Base-by-base conservation (phyloP, 495 filamentous ascomycete genomes). In the Aspergillus panamensis region DNA sequence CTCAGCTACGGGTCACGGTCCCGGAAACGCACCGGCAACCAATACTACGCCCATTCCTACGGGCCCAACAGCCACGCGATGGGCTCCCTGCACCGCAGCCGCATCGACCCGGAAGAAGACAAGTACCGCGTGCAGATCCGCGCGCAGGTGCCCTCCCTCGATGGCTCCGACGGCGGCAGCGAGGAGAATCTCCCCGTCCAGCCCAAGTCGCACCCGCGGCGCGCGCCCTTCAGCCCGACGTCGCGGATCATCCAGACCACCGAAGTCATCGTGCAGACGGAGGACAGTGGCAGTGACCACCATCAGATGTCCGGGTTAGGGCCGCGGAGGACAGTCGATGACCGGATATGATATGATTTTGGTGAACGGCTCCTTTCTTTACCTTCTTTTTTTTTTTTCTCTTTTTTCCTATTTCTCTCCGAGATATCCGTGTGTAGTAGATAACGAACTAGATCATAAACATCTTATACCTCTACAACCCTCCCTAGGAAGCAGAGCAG, bases 1-100 rank as follows among this genome's bases (percentile, higher is more conserved):
- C 37, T 57, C 3, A 51, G 43, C 54, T 69, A 69, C 58, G 61
- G 51, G 16, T 67, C 69, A 0, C 58, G 55, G 2, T 62, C 65
- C 8, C 55, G 55, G 0, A 57, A 57, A 37, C 47, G 47, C 44
- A 57, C 54, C 33, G 25, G 35, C 7, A 39, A 51, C 35, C 35
- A 35, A n/a, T 57, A 57, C 47, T 51, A 57, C 35, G 55, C 37
- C 13, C 47, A 60, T 52, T 29, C n/a, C 47, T 51, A 57, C 47
- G 55, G 48, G 1, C 48, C 33, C 5, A 33, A 20, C 37, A 57
- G 55, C 47, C 55, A 57, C 25, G 55, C 25, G 8, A 25, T 57
- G 2, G 48, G 33, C 29, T 43, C 48, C 6, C 14, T 57, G 37
- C 20, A 13, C 14, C 48, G 47, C n/a, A 57, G 55, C 30, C 21